phyloP scores from a whole-genome alignment of 495 filamentous ascomycete genomes.

The Penicillium cosmopolitanum region DNA sequence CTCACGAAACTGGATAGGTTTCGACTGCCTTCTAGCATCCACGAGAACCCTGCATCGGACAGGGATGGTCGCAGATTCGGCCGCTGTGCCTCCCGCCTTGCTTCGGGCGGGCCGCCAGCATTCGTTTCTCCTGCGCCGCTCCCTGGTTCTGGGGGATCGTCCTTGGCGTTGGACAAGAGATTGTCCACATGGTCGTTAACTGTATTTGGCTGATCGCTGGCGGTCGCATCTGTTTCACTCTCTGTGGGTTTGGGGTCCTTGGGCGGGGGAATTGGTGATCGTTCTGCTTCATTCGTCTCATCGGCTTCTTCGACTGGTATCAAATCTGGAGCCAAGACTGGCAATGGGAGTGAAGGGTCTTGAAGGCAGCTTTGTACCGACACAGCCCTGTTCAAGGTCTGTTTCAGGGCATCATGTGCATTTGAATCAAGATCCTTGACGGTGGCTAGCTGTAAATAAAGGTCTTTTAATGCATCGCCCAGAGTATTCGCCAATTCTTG shows the following conservation, averaged over 20 bases:
- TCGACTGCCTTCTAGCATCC: conserved; percentile 80
- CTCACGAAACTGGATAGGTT: conserved; percentile 54
- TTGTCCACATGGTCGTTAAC: conserved; percentile 10
- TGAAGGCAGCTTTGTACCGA: conserved; percentile 78
- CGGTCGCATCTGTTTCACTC: conserved; percentile 5
- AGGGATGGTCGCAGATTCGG: conserved; percentile 45
- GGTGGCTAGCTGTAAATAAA: conserved; percentile 54
- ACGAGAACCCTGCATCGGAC: conserved; percentile 86
- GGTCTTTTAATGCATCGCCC: conserved; percentile 67
- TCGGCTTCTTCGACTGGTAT: conserved; percentile 4
- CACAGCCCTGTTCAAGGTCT: conserved; percentile 73
- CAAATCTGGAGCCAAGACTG: conserved; percentile 23
- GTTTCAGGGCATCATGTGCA: conserved; percentile 25
- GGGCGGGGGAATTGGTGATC: conserved; percentile 16
- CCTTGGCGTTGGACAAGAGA: conserved; percentile 12
- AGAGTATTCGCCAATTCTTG: conserved; percentile 72
- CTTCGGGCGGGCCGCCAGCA: conserved; percentile 15
- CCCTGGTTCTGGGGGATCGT: conserved; percentile 18
- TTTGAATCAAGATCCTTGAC: conserved; percentile 55
- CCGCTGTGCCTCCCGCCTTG: conserved; percentile 15
- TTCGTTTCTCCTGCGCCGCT: conserved; percentile 11
- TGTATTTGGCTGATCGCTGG: conserved; percentile 11
- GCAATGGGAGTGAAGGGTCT: conserved; percentile 59
- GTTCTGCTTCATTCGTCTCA: conserved; percentile 15
- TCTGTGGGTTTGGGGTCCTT: background rate